These are phyloP conservation scores for Porphyrellus cyaneotinctus DNA, from an alignment of 768 basidiomycete genomes.

Conservation along the genomic window DNA sequence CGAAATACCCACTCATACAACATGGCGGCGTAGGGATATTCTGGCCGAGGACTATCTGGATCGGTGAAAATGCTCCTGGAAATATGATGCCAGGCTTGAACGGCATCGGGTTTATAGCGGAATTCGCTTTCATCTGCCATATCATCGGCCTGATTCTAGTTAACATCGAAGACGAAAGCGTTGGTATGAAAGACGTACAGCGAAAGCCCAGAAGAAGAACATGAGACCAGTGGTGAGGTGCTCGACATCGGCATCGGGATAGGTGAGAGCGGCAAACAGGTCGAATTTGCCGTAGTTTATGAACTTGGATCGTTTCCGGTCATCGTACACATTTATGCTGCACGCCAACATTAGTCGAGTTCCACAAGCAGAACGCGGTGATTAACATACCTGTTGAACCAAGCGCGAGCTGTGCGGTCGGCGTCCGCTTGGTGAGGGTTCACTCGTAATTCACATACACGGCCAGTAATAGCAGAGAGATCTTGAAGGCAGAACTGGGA, in stretches of 20 bases:
- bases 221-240: conserved; percentile 36
- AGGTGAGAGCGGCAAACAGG: conserved; percentile 36
- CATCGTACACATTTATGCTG: conserved; percentile 34
- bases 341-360: neutral
- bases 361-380: neutral
- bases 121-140: conserved; percentile 36
- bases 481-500: conserved; percentile 35
- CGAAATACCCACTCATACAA: conserved; percentile 32
- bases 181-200: conserved; percentile 20
- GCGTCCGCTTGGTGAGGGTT: conserved; percentile 33
- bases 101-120: conserved; percentile 33
- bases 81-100: conserved; percentile 32
- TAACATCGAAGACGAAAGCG: neutral
- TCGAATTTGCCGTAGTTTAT: conserved; percentile 38
- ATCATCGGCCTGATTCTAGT: conserved; percentile 32
- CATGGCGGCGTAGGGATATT: conserved; percentile 38
- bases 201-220: conserved; percentile 39
- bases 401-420: conserved; percentile 30
- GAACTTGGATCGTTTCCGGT: conserved; percentile 33
- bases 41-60: conserved; percentile 27
- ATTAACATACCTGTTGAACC: conserved; percentile 32
- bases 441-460: conserved; percentile 34
- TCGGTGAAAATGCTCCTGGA: conserved; percentile 29
- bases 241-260: conserved; percentile 34
- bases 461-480: conserved; percentile 34